A percentile compares a stretch with the other conserved stretches of the same genome.
These are phyloP conservation scores for Trichosporon sp. DNA, from an alignment of 1,284 basidiomycete genomes.

Conservation along the genomic window DNA sequence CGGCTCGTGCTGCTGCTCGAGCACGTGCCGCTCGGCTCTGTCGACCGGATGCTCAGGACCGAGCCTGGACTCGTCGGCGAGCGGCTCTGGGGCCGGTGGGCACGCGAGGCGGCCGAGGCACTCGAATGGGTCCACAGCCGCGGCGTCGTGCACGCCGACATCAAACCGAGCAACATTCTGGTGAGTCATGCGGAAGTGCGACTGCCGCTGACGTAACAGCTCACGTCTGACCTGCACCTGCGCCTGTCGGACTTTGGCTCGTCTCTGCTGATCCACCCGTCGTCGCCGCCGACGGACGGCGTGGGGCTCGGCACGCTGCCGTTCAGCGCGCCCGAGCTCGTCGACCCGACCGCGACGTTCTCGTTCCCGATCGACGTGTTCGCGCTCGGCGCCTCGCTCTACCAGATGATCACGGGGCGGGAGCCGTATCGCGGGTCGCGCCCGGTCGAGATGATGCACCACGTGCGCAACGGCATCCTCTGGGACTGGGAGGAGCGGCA, in stretches of 20 bases:
- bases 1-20: constrained; percentile 49
- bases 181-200: constrained; percentile 25
- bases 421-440: constrained; percentile 52
- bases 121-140: constrained; percentile 50
- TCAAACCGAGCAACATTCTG: constrained; percentile 50
- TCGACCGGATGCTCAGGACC: constrained; percentile 45
- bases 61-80: constrained; percentile 43
- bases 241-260: constrained; percentile 54
- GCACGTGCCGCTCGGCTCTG: constrained; percentile 46
- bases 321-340: constrained; percentile 54
- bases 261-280: constrained; percentile 48
- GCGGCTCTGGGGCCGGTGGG: constrained; percentile 47
- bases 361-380: constrained; percentile 54
- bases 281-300: constrained; percentile 49
- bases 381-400: constrained; percentile 53
- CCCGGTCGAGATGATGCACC: constrained; percentile 51
- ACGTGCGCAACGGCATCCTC: constrained; percentile 50
- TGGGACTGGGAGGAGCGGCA: constrained; percentile 51
- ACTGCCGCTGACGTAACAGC: constrained; percentile 19
- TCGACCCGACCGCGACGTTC: constrained; percentile 47
- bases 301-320: constrained; percentile 53
- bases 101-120: constrained; percentile 45
- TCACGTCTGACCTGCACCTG: constrained; percentile 45
- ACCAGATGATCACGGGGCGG: constrained; percentile 50
- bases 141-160: constrained; percentile 52